phyloP scores from a whole-genome alignment of 768 basidiomycete species.

The Favolaschia claudopus region DNA sequence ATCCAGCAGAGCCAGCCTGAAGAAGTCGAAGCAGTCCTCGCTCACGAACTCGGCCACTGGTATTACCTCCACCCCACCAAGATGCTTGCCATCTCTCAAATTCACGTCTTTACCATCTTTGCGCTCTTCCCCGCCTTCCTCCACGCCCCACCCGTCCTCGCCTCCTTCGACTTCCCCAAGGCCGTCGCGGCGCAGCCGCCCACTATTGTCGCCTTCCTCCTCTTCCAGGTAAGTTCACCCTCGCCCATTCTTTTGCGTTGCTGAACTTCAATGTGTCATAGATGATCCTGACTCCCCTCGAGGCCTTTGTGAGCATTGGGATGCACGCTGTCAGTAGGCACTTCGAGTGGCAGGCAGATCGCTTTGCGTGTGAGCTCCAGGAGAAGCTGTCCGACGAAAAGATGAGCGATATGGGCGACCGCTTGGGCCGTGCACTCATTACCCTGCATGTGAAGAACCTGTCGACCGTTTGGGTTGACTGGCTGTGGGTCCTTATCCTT shows the following conservation, averaged over 20 bases:
- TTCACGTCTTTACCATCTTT: conserved; percentile 88
- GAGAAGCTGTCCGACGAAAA: conserved; percentile 55
- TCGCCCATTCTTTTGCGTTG: not conserved
- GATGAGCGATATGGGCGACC: conserved; percentile 87
- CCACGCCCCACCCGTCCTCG: conserved; percentile 77
- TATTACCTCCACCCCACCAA: conserved; percentile 91
- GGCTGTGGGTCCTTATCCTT: conserved; percentile 65
- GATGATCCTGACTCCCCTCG: conserved; percentile 85
- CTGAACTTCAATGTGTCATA: conserved; percentile 30
- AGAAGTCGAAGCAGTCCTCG: conserved; percentile 97
- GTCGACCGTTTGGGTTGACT: conserved; percentile 93
- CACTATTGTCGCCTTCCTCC: conserved; percentile 84
- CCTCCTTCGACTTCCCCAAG: conserved; percentile 82
- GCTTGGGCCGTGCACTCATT: conserved; percentile 83
- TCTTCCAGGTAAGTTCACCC: conserved; percentile 68
- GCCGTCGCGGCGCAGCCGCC: conserved; percentile 71
- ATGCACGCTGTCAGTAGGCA: conserved; percentile 86
- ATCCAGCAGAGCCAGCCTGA: conserved; percentile 90
- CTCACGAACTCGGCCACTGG: conserved; percentile 98
- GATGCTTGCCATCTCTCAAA: conserved; percentile 83
- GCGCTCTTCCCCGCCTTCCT: conserved; percentile 92
- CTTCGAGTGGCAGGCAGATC: conserved; percentile 95
- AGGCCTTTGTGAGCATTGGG: conserved; percentile 72
- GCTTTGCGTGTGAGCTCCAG: conserved; percentile 80
- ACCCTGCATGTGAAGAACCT: conserved; percentile 92